These are phyloP conservation scores for Xylariaceae sp. DNA, from an alignment of 2,329 filamentous ascomycete species.

Conservation along the genomic window DNA sequence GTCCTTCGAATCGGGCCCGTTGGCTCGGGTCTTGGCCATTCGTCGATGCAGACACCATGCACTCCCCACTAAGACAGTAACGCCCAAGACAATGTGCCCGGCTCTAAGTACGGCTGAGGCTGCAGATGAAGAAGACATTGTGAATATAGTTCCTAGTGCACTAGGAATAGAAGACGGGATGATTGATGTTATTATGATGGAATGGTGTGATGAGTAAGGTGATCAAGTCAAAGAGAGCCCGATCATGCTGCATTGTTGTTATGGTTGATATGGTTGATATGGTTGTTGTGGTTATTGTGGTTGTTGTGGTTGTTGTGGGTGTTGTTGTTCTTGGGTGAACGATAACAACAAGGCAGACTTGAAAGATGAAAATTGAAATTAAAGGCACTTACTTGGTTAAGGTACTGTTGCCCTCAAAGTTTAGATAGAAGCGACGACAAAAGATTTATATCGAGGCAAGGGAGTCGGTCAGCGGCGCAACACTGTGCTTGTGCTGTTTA, in stretches of 20 bases:
- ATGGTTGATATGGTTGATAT: neutral
- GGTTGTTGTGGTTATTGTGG: no score
- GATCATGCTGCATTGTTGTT: conserved; percentile 10
- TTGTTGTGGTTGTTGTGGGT: no score
- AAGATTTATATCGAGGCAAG: neutral
- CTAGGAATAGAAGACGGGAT: conserved; percentile 1
- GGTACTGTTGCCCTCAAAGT: neutral
- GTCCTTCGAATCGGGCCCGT: conserved; percentile 37
- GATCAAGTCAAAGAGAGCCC: conserved; percentile 3
- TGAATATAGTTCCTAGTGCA: conserved; percentile 29
- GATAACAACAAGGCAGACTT: no score
- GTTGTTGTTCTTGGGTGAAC: no score
- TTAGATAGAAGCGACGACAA: neutral
- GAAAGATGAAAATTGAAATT: neutral
- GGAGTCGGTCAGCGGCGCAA: neutral
- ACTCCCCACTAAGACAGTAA: conserved; percentile 27
- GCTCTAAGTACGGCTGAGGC: conserved; percentile 13
- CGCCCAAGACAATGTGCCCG: conserved; percentile 23
- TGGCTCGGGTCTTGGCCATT: conserved; percentile 30
- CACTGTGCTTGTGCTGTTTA: no score
- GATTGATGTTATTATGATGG: conserved; percentile 1
- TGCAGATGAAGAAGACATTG: conserved; percentile 26
- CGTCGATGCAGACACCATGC: conserved; percentile 26
- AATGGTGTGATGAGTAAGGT: neutral
- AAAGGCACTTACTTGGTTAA: neutral